These are phyloP conservation scores for Massospora cicadina DNA, from an alignment of 371 early-diverging fungal species.

Conservation along the genomic window DNA sequence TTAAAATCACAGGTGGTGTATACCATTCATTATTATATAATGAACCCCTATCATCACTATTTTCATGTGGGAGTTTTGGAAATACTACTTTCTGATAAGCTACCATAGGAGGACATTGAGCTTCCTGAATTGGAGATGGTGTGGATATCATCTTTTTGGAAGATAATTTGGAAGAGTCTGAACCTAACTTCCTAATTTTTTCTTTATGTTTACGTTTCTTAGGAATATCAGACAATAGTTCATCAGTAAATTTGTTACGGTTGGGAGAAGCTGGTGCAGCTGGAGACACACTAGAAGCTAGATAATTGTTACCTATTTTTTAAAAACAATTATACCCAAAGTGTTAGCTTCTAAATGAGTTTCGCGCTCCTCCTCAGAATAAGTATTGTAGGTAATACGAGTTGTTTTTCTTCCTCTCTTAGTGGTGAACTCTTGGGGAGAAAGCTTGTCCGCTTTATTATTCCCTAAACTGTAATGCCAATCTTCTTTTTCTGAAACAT, in stretches of 20 bases:
- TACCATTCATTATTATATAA: not conserved
- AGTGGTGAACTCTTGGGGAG: slow-evolving; percentile 6
- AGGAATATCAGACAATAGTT: not conserved
- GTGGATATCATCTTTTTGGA: not conserved
- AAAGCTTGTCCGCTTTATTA: not conserved
- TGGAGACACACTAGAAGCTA: not conserved
- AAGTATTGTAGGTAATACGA: not conserved
- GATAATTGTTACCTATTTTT: not conserved
- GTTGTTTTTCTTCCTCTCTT: slow-evolving; percentile 6
- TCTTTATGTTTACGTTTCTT: not conserved
- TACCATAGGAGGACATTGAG: not conserved
- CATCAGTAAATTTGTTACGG: not conserved
- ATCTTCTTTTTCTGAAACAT: not conserved
- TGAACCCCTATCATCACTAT: not conserved
- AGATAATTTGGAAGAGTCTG: not conserved
- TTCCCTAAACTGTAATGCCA: not conserved
- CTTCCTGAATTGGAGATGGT: not conserved
- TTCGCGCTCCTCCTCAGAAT: slow-evolving; percentile 2
- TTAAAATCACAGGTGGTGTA: not conserved
- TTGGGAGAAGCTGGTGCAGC: not conserved
- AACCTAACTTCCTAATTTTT: not conserved
- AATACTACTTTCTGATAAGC: not conserved
- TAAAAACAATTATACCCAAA: not conserved
- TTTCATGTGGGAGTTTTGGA: not conserved
- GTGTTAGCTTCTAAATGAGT: not conserved